These are phyloP conservation scores for Baudoinia panamericana DNA, from an alignment of 495 filamentous ascomycete species.

Conservation along the genomic window DNA sequence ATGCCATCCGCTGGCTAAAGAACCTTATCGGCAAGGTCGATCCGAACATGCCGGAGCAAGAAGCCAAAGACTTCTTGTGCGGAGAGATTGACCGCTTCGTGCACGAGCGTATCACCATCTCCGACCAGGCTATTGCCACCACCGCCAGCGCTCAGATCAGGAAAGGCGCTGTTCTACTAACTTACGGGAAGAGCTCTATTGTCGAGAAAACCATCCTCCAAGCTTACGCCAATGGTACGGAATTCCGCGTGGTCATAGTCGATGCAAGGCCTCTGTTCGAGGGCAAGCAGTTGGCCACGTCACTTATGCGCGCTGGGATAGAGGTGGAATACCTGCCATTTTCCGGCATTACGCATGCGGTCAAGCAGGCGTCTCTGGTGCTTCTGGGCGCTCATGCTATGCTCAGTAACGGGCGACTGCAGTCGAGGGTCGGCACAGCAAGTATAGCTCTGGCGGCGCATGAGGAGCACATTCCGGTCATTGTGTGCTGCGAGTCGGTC, in stretches of 20 bases:
- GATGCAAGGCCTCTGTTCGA: slow-evolving; percentile 72
- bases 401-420: slow-evolving; percentile 79
- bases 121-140: slow-evolving; percentile 68
- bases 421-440: slow-evolving; percentile 76
- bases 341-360: slow-evolving; percentile 56
- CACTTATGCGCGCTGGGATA: slow-evolving; percentile 53
- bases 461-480: slow-evolving; percentile 60
- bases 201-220: slow-evolving; percentile 65
- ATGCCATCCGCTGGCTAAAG: slow-evolving; percentile 89
- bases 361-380: slow-evolving; percentile 64
- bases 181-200: slow-evolving; percentile 77
- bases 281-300: slow-evolving; percentile 60
- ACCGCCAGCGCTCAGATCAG: slow-evolving; percentile 63
- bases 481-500: slow-evolving; percentile 85
- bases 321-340: slow-evolving; percentile 69
- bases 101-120: slow-evolving; percentile 72
- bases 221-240: slow-evolving; percentile 54
- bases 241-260: slow-evolving; percentile 72
- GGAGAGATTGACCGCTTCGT: slow-evolving; percentile 82
- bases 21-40: slow-evolving; percentile 75
- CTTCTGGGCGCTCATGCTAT: slow-evolving; percentile 82
- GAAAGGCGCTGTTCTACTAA: slow-evolving; percentile 70
- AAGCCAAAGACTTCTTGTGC: slow-evolving; percentile 63
- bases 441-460: slow-evolving; percentile 78
- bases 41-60: slow-evolving; percentile 60